Percentiles rank a stretch among this genome's conserved stretches.
Conservation (phyloP, 768 basidiomycete genomes). For the Naganishia randhawae region DNA sequence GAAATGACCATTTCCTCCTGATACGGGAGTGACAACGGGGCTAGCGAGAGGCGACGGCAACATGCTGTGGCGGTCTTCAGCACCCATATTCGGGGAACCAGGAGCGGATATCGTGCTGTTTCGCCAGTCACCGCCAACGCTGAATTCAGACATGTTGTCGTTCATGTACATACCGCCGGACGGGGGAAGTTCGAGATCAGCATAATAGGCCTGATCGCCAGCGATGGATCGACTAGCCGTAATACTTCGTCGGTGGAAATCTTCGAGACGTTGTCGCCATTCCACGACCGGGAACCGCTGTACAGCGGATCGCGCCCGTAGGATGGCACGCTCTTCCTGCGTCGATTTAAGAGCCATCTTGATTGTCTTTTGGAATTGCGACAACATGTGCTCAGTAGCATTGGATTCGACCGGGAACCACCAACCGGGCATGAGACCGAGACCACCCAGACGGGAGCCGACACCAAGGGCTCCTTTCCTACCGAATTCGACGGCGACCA, state of each 20-base stretch:
- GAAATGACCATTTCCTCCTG: constrained; percentile 32
- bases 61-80: constrained; percentile 21
- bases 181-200: constrained; percentile 37
- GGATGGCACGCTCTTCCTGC: constrained; percentile 82
- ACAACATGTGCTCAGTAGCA: constrained; percentile 88
- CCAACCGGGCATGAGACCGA: constrained; percentile 97
- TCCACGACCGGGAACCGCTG: constrained; percentile 97
- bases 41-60: constrained; percentile 23
- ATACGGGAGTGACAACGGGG: constrained; percentile 34
- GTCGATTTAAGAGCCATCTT: constrained; percentile 88
- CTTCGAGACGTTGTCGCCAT: constrained; percentile 93
- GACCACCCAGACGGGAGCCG: constrained; percentile 85
- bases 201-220: constrained; percentile 62
- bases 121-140: constrained; percentile 36
- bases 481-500: constrained; percentile 94
- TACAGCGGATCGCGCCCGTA: constrained; percentile 86
- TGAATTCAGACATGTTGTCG: constrained; percentile 23
- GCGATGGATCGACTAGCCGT: constrained; percentile 65
- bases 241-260: constrained; percentile 86
- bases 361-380: constrained; percentile 88
- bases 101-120: constrained; percentile 24
- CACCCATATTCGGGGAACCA: constrained; percentile 20
- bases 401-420: constrained; percentile 97
- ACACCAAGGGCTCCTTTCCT: constrained; percentile 94
- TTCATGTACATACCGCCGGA: constrained; percentile 27